A percentile compares a stretch with the other conserved stretches of the same genome.
Conservation (phyloP, 176 grass and related monocot genomes). For the Cenchrus americanus region DNA sequence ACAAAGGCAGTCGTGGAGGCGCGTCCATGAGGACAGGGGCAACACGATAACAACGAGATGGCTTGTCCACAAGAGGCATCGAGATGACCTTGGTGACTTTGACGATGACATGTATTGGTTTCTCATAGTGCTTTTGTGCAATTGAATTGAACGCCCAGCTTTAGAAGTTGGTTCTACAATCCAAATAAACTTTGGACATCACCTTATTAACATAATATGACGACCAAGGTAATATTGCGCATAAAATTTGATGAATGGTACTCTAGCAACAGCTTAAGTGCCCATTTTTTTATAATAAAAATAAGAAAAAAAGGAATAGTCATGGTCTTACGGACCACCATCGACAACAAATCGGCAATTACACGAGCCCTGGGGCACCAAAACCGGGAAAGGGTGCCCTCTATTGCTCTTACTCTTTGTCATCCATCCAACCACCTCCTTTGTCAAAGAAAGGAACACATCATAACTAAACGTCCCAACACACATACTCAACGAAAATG, state of each 20-base stretch:
- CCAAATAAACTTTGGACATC: too few relatives aligned
- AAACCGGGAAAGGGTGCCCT: conserved; percentile 25
- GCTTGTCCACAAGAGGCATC: too few relatives aligned
- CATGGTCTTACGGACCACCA: conserved; percentile 4
- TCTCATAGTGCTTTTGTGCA: too few relatives aligned
- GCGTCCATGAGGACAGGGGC: too few relatives aligned
- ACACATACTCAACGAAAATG: conserved; percentile 43
- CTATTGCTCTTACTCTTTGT: neutral
- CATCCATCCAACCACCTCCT: conserved; percentile 4
- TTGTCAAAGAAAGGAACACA: conserved; percentile 9
- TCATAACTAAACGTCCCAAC: conserved; percentile 18
- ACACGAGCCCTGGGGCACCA: conserved; percentile 21
- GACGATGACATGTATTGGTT: too few relatives aligned
- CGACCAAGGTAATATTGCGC: neutral
- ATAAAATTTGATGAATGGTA: neutral
- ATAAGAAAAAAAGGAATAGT: conserved; percentile 13
- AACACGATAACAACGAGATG: too few relatives aligned
- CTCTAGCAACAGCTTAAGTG: neutral
- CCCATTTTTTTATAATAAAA: neutral
- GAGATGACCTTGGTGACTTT: too few relatives aligned
- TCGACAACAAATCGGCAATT: conserved; percentile 13
- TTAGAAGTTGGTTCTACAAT: too few relatives aligned
- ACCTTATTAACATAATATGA: neutral
- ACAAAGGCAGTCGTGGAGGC: too few relatives aligned
- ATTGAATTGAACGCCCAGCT: too few relatives aligned